phyloP scores from a whole-genome alignment of 2,329 filamentous ascomycete genomes.

The Pezicula rhizophila region DNA sequence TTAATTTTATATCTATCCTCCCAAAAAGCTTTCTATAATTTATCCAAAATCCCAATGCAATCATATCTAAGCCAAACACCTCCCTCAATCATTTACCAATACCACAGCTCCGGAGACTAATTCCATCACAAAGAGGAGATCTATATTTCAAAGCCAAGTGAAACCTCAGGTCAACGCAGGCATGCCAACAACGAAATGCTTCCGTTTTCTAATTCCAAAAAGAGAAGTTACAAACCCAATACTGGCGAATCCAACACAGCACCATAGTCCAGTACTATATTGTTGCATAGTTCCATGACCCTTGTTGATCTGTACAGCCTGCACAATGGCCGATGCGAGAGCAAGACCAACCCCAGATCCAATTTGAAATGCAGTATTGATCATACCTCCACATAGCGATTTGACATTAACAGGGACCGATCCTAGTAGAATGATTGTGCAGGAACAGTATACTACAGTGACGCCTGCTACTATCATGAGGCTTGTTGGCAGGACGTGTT shows the following conservation, averaged over 20 bases:
- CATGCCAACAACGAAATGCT: neutral
- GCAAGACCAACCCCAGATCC: constrained; percentile 34
- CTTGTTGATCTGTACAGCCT: constrained; percentile 32
- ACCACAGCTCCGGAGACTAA: no score
- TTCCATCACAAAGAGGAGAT: no score
- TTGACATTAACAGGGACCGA: constrained; percentile 35
- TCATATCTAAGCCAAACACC: no score
- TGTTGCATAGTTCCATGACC: constrained; percentile 28
- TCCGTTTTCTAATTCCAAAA: constrained; percentile 18
- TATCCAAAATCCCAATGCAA: no score
- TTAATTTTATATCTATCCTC: no score
- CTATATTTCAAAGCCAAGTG: no score
- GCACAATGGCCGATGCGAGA: constrained; percentile 32
- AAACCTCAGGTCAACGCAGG: no score
- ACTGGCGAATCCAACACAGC: constrained; percentile 33
- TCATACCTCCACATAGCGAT: constrained; percentile 34
- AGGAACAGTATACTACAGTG: constrained; percentile 35
- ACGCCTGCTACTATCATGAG: constrained; percentile 34
- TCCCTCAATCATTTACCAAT: no score
- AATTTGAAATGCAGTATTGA: constrained; percentile 38
- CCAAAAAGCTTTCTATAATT: no score
- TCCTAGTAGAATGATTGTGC: constrained; percentile 33
- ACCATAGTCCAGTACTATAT: constrained; percentile 36
- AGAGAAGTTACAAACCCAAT: constrained; percentile 26
- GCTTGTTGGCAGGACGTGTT: constrained; percentile 32